Evolutionary conservation across 2,329 filamentous ascomycete genomes (phyloP).

Genomic region (Phoma sp.): DNA sequence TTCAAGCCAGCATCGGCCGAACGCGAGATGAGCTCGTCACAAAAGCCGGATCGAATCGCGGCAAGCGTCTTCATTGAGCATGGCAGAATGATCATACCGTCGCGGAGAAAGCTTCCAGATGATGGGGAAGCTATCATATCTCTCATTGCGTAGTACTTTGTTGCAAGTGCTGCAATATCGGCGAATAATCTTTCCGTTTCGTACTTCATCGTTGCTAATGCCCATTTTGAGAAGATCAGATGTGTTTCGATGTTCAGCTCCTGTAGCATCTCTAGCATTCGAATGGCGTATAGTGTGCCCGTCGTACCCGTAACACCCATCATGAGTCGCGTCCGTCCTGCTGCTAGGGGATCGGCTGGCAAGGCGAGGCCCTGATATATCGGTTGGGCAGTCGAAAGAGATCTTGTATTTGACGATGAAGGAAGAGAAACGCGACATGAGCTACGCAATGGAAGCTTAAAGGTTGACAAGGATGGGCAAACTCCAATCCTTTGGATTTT

Average conservation of each 20-base stretch:
- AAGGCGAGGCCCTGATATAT: not conserved
- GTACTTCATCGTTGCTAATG: conserved; percentile 49
- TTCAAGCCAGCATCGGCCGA: conserved; percentile 59
- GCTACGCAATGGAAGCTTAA: too few species aligned
- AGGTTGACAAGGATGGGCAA: not conserved
- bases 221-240: conserved; percentile 58
- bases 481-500: not conserved
- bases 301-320: conserved; percentile 61
- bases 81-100: conserved; percentile 58
- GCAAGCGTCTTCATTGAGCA: conserved; percentile 61
- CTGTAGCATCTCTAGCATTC: conserved; percentile 52
- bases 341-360: not conserved
- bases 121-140: conserved; percentile 55
- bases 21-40: conserved; percentile 56
- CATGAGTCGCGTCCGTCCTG: conserved; percentile 45
- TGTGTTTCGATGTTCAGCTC: conserved; percentile 48
- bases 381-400: not conserved
- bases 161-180: conserved; percentile 12
- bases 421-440: not conserved
- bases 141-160: conserved; percentile 47
- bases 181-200: conserved; percentile 7
- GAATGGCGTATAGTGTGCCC: conserved; percentile 55
- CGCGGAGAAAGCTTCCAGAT: conserved; percentile 54
- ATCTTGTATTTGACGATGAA: not conserved
- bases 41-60: conserved; percentile 51